These are phyloP conservation scores for Metarhizium guizhouense DNA, from an alignment of 2,329 filamentous ascomycete species.

Conservation along the genomic window DNA sequence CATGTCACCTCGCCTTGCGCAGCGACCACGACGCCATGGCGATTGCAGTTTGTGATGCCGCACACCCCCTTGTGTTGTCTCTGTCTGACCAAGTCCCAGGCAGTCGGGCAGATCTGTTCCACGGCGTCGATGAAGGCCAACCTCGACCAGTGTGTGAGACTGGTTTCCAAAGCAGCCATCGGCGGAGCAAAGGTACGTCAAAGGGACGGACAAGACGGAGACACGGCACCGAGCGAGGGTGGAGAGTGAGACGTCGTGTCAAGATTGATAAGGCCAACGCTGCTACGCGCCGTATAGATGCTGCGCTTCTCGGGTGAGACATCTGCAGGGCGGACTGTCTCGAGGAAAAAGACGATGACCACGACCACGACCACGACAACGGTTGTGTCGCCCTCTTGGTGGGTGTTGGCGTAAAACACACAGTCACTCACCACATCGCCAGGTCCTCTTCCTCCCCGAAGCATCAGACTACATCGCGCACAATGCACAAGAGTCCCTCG, in stretches of 20 bases:
- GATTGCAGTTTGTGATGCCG: slow-evolving; percentile 15
- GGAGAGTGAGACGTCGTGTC: neutral
- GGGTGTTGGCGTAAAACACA: no score
- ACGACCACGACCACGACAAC: neutral
- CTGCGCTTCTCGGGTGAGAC: slow-evolving; percentile 10
- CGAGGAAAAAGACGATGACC: neutral
- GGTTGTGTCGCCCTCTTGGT: neutral
- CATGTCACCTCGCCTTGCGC: no score
- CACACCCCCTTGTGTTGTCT: neutral
- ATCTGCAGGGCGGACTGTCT: slow-evolving; percentile 5
- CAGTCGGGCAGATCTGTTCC: slow-evolving; percentile 83
- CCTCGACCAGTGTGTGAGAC: slow-evolving; percentile 63
- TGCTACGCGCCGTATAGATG: neutral
- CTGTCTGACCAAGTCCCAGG: slow-evolving; percentile 30
- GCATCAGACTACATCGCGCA: slow-evolving; percentile 80
- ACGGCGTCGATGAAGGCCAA: slow-evolving; percentile 72
- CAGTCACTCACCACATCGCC: neutral
- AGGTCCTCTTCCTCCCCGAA: slow-evolving; percentile 86
- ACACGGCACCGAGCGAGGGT: neutral
- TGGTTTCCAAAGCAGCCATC: slow-evolving; percentile 63
- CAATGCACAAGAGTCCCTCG: slow-evolving; percentile 57
- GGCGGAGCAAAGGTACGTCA: slow-evolving; percentile 65
- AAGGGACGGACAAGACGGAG: neutral
- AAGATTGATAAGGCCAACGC: no score
- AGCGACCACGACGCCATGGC: slow-evolving; percentile 9